Percentiles rank a stretch among this genome's conserved stretches.
Conservation (phyloP, 495 filamentous ascomycete genomes). For the Xylaria bambusicola region DNA sequence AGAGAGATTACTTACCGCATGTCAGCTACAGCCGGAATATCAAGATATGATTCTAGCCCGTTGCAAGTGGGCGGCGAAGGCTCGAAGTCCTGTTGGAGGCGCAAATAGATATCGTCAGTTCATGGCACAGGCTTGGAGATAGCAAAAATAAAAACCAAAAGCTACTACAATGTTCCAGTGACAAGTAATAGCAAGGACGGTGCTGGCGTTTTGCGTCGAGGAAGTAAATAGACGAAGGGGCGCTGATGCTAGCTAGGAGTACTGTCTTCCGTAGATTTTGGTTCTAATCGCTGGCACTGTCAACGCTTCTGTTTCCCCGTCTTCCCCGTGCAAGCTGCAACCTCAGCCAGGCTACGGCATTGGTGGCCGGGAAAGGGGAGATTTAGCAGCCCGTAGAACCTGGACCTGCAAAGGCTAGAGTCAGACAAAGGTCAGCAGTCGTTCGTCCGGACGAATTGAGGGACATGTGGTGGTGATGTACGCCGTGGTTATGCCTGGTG, state of each 20-base stretch:
- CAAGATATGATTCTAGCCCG: conserved; percentile 50
- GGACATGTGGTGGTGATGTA: conserved; percentile 13
- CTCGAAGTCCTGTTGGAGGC: conserved; percentile 51
- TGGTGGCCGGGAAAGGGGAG: conserved; percentile 12
- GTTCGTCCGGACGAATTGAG: conserved; percentile 1
- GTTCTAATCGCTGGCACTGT: neutral
- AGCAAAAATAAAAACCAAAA: neutral
- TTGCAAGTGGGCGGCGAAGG: conserved; percentile 48
- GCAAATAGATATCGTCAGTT: conserved; percentile 29
- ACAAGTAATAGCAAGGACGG: conserved; percentile 1
- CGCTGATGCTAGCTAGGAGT: neutral
- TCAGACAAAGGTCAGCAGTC: conserved; percentile 10
- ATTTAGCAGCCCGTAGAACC: conserved; percentile 6
- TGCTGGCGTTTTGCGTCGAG: conserved; percentile 1
- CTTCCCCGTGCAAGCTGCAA: conserved; percentile 21
- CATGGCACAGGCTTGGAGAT: conserved; percentile 18
- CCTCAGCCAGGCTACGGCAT: conserved; percentile 20
- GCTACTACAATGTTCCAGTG: conserved; percentile 15
- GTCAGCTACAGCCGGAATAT: conserved; percentile 47
- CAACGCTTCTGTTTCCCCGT: neutral
- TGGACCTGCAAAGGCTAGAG: conserved; percentile 15
- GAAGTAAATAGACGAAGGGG: neutral
- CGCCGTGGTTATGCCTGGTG: conserved; percentile 1
- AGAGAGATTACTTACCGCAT: conserved; percentile 44
- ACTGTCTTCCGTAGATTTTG: neutral